A percentile compares a stretch with the other conserved stretches of the same genome.
phyloP scores from a whole-genome alignment of 2,329 filamentous ascomycete species.

The Xylaria sp. region DNA sequence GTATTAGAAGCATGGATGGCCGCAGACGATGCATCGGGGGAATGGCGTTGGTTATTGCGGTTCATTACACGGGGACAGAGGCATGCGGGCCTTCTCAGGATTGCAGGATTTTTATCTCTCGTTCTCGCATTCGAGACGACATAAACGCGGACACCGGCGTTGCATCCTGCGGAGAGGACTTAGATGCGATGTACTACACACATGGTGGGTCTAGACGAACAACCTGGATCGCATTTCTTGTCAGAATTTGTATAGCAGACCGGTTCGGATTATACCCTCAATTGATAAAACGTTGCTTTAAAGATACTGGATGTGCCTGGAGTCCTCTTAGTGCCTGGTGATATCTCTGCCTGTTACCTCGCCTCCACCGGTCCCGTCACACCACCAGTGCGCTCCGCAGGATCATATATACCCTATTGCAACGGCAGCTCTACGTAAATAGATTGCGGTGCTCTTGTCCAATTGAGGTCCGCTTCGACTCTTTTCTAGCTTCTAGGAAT shows the following conservation, averaged over 20 bases:
- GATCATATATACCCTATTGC: neutral
- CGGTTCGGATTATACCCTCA: neutral
- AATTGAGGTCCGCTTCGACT: neutral
- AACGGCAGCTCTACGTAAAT: neutral
- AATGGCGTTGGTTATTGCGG: slow-evolving; percentile 15
- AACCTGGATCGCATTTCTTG: neutral
- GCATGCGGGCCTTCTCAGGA: neutral
- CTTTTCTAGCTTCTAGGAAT: neutral
- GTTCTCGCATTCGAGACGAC: too few species aligned
- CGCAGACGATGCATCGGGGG: slow-evolving; percentile 17
- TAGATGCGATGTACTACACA: neutral
- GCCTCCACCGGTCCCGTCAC: neutral
- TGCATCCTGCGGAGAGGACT: slow-evolving; percentile 7
- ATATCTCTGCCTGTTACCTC: neutral
- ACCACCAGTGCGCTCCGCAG: neutral
- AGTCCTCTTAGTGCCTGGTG: neutral
- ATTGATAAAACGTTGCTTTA: neutral
- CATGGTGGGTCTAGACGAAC: neutral
- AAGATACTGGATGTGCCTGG: neutral
- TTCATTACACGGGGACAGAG: neutral
- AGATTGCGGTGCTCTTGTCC: neutral
- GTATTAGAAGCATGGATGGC: slow-evolving; percentile 2
- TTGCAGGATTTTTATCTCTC: too few species aligned
- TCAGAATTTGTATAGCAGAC: neutral
- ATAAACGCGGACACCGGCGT: slow-evolving; percentile 10